These are phyloP conservation scores for Apiotrichum mycotoxinovorans DNA, from an alignment of 1,284 basidiomycete genomes.

Conservation along the genomic window DNA sequence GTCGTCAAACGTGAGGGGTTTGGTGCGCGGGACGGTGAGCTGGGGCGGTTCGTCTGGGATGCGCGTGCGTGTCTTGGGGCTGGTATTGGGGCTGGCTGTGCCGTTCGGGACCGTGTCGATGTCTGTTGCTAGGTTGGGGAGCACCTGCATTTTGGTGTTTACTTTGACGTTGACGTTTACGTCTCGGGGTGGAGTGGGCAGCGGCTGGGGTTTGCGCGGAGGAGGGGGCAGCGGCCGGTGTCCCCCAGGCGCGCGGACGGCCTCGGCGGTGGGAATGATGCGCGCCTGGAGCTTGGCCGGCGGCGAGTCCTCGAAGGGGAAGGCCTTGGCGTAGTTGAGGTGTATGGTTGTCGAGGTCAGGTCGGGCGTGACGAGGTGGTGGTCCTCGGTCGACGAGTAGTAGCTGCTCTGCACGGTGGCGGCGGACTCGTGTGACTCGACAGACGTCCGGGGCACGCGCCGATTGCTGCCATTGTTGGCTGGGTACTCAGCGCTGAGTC, in stretches of 20 bases:
- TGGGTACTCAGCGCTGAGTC: not conserved
- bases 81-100: too few species aligned
- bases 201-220: not conserved
- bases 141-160: not conserved
- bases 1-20: not conserved
- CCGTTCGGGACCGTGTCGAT: too few species aligned
- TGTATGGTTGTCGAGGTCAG: not conserved
- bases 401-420: not conserved
- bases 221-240: not conserved
- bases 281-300: too few species aligned
- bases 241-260: too few species aligned
- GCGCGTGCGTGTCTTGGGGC: too few species aligned
- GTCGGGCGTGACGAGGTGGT: not conserved
- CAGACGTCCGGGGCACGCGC: not conserved
- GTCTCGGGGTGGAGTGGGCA: too few species aligned
- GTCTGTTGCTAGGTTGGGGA: too few species aligned
- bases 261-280: too few species aligned
- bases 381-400: slow-evolving; percentile 1
- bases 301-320: not conserved
- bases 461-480: not conserved
- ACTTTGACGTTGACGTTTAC: not conserved
- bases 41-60: not conserved
- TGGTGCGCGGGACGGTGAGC: not conserved
- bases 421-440: not conserved
- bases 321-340: not conserved